Base-by-base conservation (phyloP, 192 early-diverging fungal genomes). In the Coemansia guatemalensis region DNA sequence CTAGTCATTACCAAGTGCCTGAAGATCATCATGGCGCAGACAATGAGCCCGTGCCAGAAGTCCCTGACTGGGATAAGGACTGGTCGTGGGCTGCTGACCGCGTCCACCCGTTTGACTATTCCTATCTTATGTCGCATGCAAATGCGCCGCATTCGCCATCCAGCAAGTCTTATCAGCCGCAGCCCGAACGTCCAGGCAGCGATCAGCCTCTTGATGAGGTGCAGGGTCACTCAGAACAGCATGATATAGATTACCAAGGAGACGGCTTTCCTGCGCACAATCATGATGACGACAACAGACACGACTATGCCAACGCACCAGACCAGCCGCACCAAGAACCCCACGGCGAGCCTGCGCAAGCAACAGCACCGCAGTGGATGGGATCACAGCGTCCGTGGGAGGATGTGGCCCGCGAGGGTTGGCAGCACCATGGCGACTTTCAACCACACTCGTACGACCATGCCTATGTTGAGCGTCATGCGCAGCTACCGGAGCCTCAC, bases 361-460 rank as follows among this genome's bases (percentile, higher is more conserved):
- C 53, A 12, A 66, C 71, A 14, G 51, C 51, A 7, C 68, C 74
- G 48, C 59, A 51, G 23, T 81, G 78, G 78, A 81, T 81, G 69
- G 60, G 69, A n/a, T 81, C 78, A 24, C 73, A 75, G 63, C 68
- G 85, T 25, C 81, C 83, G 23, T 86, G 83, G 83, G 85, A 86
- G 56, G 78, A 75, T 53, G 67, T 86, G 14, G 85, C 83, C 20
- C 65, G 83, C 53, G 83, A 86, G 44, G 78, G 83, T 0, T 81
- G 73, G 64, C 61, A 72, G 29, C 81, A 84, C 25, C 73, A 77
- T n/a, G 74, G 68, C n/a, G 78, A 81, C n/a, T 69, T 67, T 27
- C 69, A 80, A 32, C 82, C 73, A 18, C 68, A 68, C 47, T 32
- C 58, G 2, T 84, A 84, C 51, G 83, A 86, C 48, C 74, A 84